These are phyloP conservation scores for Clathrus columnatus DNA, from an alignment of 768 basidiomycete species.

Conservation along the genomic window DNA sequence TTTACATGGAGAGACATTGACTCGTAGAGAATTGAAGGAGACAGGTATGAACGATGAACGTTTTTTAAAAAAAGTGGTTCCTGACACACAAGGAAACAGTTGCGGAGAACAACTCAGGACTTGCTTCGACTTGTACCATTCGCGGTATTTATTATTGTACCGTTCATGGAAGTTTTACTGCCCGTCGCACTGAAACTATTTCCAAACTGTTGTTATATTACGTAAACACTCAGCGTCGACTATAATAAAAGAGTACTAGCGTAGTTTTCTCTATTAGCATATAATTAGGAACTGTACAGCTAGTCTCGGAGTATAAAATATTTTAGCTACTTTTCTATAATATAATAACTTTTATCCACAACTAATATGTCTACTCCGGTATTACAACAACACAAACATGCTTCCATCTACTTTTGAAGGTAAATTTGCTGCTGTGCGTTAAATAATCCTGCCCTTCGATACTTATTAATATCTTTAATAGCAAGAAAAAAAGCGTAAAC, in stretches of 20 bases:
- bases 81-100: slow-evolving; percentile 35
- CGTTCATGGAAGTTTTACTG: slow-evolving; percentile 96
- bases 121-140: slow-evolving; percentile 90
- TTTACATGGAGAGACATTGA: slow-evolving; percentile 82
- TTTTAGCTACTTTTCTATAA: no score
- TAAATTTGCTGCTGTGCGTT: slow-evolving; percentile 79
- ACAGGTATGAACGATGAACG: slow-evolving; percentile 64
- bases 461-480: slow-evolving; percentile 23
- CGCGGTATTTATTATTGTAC: slow-evolving; percentile 87
- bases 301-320: no score
- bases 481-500: slow-evolving; percentile 96
- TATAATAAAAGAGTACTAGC: no score
- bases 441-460: background rate
- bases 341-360: no score
- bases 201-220: no score
- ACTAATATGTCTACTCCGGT: no score
- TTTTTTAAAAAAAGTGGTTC: no score
- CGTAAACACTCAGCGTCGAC: no score
- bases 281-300: no score
- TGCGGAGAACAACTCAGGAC: slow-evolving; percentile 90
- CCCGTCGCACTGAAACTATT: slow-evolving; percentile 95
- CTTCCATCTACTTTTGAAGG: slow-evolving; percentile 97
- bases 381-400: no score
- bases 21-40: slow-evolving; percentile 87
- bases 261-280: no score